Evolutionary conservation across 2,329 filamentous ascomycete genomes (phyloP), one percentile per base, ranked within the genome.

Genomic region (Claviceps capensis): DNA sequence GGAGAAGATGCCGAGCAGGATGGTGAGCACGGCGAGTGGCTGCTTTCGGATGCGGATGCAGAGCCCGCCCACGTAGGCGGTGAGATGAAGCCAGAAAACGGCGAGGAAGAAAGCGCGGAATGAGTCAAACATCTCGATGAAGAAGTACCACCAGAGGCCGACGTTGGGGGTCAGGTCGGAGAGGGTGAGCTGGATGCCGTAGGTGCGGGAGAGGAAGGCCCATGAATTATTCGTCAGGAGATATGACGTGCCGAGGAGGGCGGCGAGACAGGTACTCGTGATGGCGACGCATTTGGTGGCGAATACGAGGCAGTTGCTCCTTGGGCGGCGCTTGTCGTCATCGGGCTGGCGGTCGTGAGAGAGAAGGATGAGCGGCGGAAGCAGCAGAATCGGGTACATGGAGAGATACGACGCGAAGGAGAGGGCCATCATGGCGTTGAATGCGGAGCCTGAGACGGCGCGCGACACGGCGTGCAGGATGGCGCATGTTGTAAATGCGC

Each of bases 101-200:
- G 87, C 93, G 3, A 98, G 79, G 75, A 97, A 98, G 75, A 98
- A 98, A 60, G 86, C 84, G 41, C 93, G 81, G 76, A 98, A 98
- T 1, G 90, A 91, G 69, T 98, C 93, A 66, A 98, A 98, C 82
- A 98, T 98, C 65, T 98, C 91, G 59, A 94, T 95, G 65, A 98
- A 97, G 71, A 98, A 98, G 69, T 98, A 98, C 93, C 93, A 98
- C 93, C 93, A 98, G 1, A 98, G 75, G 1, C 93, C 93, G 34
- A 94, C 86, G 58, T 97, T 98, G 13, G 93, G 93, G 0, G 91
- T 94, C 42, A 98, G 76, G 64, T 98, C 93, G 8, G 89, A 88
- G 2, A 98, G 78, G 1, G 93, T 82, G 40, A 98, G 77, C 60
- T 95, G 90, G 47, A 95, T 88, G 59, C 91, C 89, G 68, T 98